Evolutionary conservation across 495 filamentous ascomycete species (phyloP).

Genomic region (Penicillium paxilli): DNA sequence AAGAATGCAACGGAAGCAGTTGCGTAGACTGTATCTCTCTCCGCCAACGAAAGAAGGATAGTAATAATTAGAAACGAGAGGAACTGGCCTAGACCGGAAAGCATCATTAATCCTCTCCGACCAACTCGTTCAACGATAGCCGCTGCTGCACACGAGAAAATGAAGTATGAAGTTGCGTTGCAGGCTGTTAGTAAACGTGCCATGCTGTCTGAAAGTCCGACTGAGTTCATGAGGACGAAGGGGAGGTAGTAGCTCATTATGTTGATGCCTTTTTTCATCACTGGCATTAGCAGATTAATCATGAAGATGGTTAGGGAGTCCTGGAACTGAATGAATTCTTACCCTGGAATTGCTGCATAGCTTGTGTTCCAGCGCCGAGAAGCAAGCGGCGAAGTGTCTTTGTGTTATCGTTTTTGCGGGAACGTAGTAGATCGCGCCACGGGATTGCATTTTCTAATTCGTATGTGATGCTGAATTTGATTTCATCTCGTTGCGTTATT

Average conservation of each 20-base stretch:
- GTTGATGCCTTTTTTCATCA: neutral
- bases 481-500: neutral
- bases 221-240: neutral
- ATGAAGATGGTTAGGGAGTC: neutral
- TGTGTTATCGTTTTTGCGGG: neutral
- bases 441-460: neutral
- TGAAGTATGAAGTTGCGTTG: neutral
- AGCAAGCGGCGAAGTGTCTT: neutral
- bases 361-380: neutral
- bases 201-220: neutral
- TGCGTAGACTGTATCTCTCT: conserved; percentile 31
- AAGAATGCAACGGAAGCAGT: conserved; percentile 30
- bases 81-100: conserved; percentile 41
- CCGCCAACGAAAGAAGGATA: conserved; percentile 35
- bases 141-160: neutral
- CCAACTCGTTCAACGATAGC: conserved; percentile 33
- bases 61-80: conserved; percentile 51
- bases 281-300: neutral
- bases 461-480: neutral
- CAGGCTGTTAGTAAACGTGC: neutral
- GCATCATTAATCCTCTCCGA: conserved; percentile 32
- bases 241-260: neutral
- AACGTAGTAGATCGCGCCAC: neutral
- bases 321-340: neutral
- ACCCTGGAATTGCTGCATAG: neutral